These are phyloP conservation scores for Podaxis rugospora DNA, from an alignment of 768 basidiomycete species.

Conservation along the genomic window DNA sequence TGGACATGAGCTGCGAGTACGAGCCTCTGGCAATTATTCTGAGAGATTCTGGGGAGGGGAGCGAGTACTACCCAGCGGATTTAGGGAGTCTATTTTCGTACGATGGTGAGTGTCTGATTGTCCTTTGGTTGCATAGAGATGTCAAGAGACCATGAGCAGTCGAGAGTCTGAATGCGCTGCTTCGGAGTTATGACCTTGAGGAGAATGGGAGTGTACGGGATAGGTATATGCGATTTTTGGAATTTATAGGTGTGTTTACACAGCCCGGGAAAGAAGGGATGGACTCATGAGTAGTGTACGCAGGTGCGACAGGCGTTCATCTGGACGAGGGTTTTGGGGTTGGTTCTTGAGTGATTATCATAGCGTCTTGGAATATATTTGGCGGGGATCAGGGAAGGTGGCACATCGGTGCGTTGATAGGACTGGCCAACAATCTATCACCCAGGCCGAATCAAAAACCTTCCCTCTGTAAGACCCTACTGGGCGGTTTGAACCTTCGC, in stretches of 20 bases:
- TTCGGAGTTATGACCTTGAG: constrained; percentile 46
- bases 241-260: constrained; percentile 41
- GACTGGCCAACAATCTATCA: background rate
- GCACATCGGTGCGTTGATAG: background rate
- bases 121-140: background rate
- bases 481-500: background rate
- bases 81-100: constrained; percentile 48
- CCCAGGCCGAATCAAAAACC: background rate
- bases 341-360: background rate
- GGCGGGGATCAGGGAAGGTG: background rate
- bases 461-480: background rate
- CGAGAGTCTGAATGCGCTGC: constrained; percentile 33
- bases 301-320: background rate
- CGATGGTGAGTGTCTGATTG: constrained; percentile 37
- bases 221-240: constrained; percentile 54
- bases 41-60: constrained; percentile 42
- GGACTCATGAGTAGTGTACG: background rate
- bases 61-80: constrained; percentile 45
- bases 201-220: constrained; percentile 35
- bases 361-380: background rate
- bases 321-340: background rate
- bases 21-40: constrained; percentile 44
- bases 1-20: constrained; percentile 35
- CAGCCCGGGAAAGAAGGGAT: too few species aligned
- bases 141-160: constrained; percentile 24